Base-by-base conservation (phyloP, 768 basidiomycete genomes). In the Mycena olivaceomarginata region DNA sequence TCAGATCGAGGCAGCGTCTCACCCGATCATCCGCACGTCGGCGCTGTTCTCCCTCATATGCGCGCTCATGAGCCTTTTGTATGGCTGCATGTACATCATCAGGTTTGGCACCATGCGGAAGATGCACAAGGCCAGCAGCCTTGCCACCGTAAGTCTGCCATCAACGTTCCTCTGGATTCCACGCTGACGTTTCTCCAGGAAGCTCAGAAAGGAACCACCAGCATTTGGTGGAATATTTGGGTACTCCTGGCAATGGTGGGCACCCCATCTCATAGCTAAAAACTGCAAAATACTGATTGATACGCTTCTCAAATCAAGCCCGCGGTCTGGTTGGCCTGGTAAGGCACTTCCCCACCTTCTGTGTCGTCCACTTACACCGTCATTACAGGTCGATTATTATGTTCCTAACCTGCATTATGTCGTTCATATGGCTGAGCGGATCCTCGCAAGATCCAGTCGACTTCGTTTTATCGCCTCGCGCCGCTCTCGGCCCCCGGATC, bases 201-300 rank as follows among this genome's bases (percentile, higher is more conserved):
- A 80, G 90, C 92, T 5, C 89, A 90, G 66, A 84, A 82, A 65
- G 78, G 81, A 6, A 79, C 78, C 12, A 81, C 83, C 1, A 66
- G 70, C 0, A 84, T 87, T n/a, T 85, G 81, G 76, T 88, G 93
- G 93, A 94, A 94, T 77, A 91, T 94, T n/a, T 94, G 94, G 93
- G 90, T 94, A 1, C 76, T 94, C n/a, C 86, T 94, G 40, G 91
- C 93, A 0, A 89, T 93, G 87, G 76, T 77, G 56, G 9, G 72
- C 56, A 25, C 39, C n/a, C 9, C 56, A 16, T 67, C 53, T 59
- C 6, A 60, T 2, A 25, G 7, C 10, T 25, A 8, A 5, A 22
- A 18, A n/a, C 8, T 15, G 31, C 31, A 4, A 12, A 46, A 1
- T 46, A 31, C 51, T 25, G 11, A 51, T 45, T 25, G 2, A 59